Evolutionary conservation across 139 green algal genomes (phyloP).

Genomic region (Chlamydomonas incerta): DNA sequence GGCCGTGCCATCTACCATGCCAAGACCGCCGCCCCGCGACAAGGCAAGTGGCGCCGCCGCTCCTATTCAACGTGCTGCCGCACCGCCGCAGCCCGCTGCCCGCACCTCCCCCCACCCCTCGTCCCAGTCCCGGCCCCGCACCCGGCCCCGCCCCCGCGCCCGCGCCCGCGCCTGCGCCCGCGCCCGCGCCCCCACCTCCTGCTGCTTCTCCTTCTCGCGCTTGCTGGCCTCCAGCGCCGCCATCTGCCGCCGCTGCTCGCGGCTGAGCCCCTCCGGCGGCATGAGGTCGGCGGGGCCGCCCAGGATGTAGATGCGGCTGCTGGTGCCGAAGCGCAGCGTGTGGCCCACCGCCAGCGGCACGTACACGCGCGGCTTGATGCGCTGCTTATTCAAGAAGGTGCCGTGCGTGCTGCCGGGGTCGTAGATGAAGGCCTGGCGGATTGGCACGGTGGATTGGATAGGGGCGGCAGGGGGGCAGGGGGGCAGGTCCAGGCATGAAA

Average conservation of each 20-base stretch:
- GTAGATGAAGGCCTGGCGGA: conserved; percentile 78
- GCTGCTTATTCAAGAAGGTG: conserved; percentile 91
- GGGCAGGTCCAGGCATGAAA: no score
- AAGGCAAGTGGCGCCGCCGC: no score
- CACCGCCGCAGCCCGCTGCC: no score
- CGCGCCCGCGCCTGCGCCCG: no score
- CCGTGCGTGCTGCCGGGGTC: conserved; percentile 91
- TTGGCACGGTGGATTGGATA: neutral
- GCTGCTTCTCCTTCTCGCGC: conserved; percentile 41
- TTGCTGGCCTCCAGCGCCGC: conserved; percentile 62
- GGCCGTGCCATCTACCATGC: no score
- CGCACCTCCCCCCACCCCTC: no score
- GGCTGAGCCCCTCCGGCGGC: conserved; percentile 84
- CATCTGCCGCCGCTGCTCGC: conserved; percentile 62
- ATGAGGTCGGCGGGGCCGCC: conserved; percentile 87
- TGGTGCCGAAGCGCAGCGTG: conserved; percentile 87
- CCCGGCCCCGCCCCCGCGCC: no score
- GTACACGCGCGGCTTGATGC: conserved; percentile 46
- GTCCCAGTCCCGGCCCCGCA: no score
- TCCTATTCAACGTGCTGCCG: no score
- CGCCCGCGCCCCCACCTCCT: conserved; percentile 5
- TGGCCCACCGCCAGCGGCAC: conserved; percentile 41
- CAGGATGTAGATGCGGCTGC: conserved; percentile 85
- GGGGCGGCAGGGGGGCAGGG: no score
- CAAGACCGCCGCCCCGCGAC: no score